A percentile compares a stretch with the other conserved stretches of the same genome.
Evolutionary conservation across 2,329 filamentous ascomycete species (phyloP).

Genomic region (Fusarium illudens): DNA sequence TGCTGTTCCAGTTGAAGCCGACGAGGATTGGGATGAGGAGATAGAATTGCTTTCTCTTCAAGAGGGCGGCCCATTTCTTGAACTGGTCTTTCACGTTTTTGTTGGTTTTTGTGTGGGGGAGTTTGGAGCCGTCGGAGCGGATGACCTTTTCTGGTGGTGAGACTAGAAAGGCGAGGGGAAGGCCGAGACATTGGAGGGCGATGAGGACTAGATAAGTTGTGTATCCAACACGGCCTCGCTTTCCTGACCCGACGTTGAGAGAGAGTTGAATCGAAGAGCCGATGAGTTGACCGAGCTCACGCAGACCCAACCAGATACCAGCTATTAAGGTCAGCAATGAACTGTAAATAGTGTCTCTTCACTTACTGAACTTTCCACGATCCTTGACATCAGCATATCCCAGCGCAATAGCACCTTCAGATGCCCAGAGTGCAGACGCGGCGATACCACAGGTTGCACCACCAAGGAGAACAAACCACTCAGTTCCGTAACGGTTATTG

Average conservation of each 20-base stretch:
- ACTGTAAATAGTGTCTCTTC: rapidly evolving
- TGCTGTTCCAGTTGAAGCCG: constrained; percentile 60
- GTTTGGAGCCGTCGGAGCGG: constrained; percentile 28
- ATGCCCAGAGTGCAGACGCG: constrained; percentile 61
- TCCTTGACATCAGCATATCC: constrained; percentile 59
- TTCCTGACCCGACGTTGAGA: constrained; percentile 54
- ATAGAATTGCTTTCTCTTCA: constrained; percentile 55
- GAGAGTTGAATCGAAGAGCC: constrained; percentile 60
- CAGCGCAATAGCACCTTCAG: constrained; percentile 59
- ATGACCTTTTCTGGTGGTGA: constrained; percentile 38
- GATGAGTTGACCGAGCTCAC: constrained; percentile 62
- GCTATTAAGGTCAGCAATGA: constrained; percentile 38
- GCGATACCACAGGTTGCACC: constrained; percentile 59
- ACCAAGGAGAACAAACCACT: constrained; percentile 61
- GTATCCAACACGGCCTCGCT: constrained; percentile 42
- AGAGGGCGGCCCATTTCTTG: constrained; percentile 44
- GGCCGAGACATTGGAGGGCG: constrained; percentile 38
- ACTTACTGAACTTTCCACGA: constrained; percentile 53
- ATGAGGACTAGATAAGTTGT: constrained; percentile 39
- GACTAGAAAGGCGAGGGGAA: constrained; percentile 35
- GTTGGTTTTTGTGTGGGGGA: constrained; percentile 20
- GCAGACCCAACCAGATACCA: constrained; percentile 62
- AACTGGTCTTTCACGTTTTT: constrained; percentile 28
- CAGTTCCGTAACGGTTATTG: constrained; percentile 61
- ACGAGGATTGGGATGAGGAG: constrained; percentile 59